Base-by-base conservation (phyloP, 1,139 yeast genomes). In the Wickerhamiella infanticola region DNA sequence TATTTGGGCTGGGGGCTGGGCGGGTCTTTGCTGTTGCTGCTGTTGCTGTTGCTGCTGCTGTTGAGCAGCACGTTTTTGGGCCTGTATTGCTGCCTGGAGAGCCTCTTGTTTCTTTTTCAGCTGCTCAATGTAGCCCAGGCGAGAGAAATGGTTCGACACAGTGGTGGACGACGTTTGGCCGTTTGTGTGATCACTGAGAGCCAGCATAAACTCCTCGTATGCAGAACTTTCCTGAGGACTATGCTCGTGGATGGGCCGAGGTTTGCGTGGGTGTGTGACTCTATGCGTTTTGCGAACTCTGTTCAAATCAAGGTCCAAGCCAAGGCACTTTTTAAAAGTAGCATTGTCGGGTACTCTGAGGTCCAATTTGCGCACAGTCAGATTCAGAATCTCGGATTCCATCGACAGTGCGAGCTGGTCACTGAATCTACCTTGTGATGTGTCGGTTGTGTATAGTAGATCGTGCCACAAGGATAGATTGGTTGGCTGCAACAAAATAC, bases 191-290 rank as follows among this genome's bases (percentile, higher is more conserved):
- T 66, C 70, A 47, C 65, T 65, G 60, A 64, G 55, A 35, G 72
- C 62, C 38, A 77, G 65, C 97, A 90, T 88, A 58, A 86, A 70
- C 59, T 84, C 95, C 63, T 90, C 97, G 63, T 83, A 86, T 53
- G 86, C 94, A 2, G 88, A 78, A 41, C 66, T 61, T 56, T 82
- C 82, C 58, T 84, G 95, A 9, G 76, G 74, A 37, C 69, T 61
- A 50, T 78, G 83, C 55, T 77, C 84, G 55, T 77, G 83, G 42
- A 77, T 60, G 60, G 49, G 55, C 7, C 63, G 56, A 9, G 46
- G 51, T 46, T 53, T 53, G 29, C 54, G 50, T 24, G 60, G 58
- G 11, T 52, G 51, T 6, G 58, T 55, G 9, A 47, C 49, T 13
- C 65, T 53, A 48, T 55, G 56, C 4, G 39, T 44, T 42, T 13